Conservation (phyloP, 2,329 filamentous ascomycete species). For the Byssothecium circinans region DNA sequence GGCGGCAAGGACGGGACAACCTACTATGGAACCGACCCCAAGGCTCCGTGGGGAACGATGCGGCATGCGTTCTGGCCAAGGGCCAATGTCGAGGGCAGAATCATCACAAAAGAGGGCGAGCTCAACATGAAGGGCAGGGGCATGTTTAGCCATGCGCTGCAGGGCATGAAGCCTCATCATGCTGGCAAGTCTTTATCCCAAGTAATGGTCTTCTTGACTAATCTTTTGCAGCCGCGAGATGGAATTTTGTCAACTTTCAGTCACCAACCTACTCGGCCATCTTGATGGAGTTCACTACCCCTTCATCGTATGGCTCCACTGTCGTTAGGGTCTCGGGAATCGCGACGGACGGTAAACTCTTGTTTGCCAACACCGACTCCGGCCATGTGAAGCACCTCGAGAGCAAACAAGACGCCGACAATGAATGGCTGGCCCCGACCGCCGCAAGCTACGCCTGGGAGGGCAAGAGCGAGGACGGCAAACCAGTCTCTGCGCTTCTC, state of each 20-base stretch:
- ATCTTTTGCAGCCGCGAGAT: constrained; percentile 65
- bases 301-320: constrained; percentile 86
- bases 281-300: constrained; percentile 95
- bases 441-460: constrained; percentile 75
- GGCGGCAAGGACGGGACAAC: constrained; percentile 82
- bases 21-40: constrained; percentile 81
- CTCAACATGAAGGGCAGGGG: constrained; percentile 80
- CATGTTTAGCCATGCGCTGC: constrained; percentile 80
- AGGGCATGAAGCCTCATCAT: constrained; percentile 99
- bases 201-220: constrained; percentile 14
- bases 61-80: constrained; percentile 93
- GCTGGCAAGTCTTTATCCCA: constrained; percentile 59
- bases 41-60: constrained; percentile 89
- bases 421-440: constrained; percentile 86
- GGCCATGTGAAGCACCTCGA: constrained; percentile 70
- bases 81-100: constrained; percentile 77
- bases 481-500: constrained; percentile 68
- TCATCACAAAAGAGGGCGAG: constrained; percentile 78
- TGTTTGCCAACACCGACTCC: constrained; percentile 68
- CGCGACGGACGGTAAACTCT: constrained; percentile 76
- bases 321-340: constrained; percentile 81
- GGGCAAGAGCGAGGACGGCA: constrained; percentile 75
- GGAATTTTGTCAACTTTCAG: constrained; percentile 95
- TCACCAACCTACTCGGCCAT: constrained; percentile 82
- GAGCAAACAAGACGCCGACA: constrained; percentile 71